These are phyloP conservation scores for Fraxinus baroniana DNA, from an alignment of 305 asterid genomes.

Conservation along the genomic window DNA sequence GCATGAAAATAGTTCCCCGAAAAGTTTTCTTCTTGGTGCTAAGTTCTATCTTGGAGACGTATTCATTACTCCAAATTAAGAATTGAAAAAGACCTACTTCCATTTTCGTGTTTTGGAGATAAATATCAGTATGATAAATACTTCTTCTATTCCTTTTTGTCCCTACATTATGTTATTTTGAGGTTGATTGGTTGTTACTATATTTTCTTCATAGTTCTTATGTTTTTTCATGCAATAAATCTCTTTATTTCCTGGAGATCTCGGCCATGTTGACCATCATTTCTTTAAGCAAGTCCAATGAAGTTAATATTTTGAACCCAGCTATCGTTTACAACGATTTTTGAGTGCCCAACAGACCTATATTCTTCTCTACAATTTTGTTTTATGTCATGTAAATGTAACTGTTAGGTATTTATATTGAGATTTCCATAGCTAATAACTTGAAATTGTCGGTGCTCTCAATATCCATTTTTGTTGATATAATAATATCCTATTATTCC, in stretches of 20 bases:
- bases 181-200: not conserved
- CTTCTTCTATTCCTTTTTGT: not conserved
- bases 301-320: slow-evolving; percentile 2
- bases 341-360: not conserved
- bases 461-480: not conserved
- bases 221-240: not conserved
- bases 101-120: not conserved
- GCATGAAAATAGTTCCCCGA: not conserved
- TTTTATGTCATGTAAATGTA: not conserved
- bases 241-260: not conserved
- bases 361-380: not conserved
- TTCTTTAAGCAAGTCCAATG: not conserved
- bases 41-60: slow-evolving; percentile 15
- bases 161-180: not conserved
- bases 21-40: not conserved
- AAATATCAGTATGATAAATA: not conserved
- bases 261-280: not conserved
- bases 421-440: not conserved
- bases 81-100: not conserved
- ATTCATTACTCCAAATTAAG: not conserved
- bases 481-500: not conserved
- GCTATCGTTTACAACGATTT: not conserved
- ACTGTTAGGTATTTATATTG: not conserved
- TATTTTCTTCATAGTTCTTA: not conserved
- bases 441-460: not conserved